These are phyloP conservation scores for Phlyctochytrium arcticum DNA, from an alignment of 192 early-diverging fungal genomes.

Conservation along the genomic window DNA sequence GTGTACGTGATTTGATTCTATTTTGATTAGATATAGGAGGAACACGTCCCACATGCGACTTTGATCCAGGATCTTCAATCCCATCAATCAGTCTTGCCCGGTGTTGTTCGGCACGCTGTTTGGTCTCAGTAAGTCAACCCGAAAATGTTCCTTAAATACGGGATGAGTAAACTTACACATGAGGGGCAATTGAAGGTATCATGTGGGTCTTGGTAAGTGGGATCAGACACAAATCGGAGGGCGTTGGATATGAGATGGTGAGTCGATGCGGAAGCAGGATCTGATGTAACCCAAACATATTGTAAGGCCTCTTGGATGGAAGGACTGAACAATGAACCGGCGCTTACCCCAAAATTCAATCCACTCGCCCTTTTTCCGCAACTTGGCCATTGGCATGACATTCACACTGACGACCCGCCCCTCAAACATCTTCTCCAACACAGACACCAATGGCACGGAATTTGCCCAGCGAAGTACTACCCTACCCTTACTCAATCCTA, in stretches of 20 bases:
- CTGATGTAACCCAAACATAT: no score
- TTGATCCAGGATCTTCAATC: background rate
- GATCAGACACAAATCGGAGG: background rate
- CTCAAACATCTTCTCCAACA: background rate
- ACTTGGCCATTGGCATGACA: background rate
- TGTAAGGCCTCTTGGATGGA: no score
- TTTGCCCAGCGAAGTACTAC: background rate
- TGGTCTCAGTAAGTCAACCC: no score
- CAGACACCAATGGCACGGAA: background rate
- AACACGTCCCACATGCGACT: background rate
- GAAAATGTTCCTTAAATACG: no score
- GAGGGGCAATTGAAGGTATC: background rate
- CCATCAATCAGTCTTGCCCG: no score
- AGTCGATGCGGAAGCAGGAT: background rate
- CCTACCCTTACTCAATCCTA: background rate
- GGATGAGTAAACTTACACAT: background rate
- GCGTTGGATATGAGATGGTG: background rate
- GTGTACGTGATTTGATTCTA: no score
- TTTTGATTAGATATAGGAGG: no score
- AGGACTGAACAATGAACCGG: no score
- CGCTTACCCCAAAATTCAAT: background rate
- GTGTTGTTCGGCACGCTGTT: no score
- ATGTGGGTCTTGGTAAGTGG: background rate
- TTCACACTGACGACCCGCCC: background rate
- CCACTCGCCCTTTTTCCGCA: background rate